These are phyloP conservation scores for Balakata baccata DNA, from an alignment of 345 rosid species.

Conservation along the genomic window DNA sequence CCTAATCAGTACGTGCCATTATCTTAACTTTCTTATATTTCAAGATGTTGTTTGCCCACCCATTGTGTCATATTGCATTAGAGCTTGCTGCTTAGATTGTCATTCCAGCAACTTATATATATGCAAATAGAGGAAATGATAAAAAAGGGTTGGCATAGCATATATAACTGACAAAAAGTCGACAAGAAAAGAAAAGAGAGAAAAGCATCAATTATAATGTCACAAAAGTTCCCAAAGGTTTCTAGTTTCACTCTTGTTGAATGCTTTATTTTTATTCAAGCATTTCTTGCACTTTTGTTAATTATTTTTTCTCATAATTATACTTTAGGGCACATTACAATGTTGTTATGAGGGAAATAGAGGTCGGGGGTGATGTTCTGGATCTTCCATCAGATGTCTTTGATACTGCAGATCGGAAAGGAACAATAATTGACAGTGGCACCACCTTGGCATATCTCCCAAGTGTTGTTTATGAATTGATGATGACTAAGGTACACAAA, in stretches of 20 bases:
- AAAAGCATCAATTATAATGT: background rate
- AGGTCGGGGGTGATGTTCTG: constrained; percentile 56
- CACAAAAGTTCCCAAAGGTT: background rate
- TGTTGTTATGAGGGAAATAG: constrained; percentile 60
- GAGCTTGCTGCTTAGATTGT: constrained; percentile 5
- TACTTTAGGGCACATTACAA: constrained; percentile 78
- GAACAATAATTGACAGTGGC: constrained; percentile 87
- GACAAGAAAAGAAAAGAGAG: background rate
- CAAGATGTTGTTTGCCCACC: background rate
- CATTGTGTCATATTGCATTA: background rate
- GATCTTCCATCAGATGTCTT: constrained; percentile 54
- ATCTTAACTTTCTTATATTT: constrained; percentile 23
- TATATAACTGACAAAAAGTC: background rate
- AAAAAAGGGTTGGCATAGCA: background rate
- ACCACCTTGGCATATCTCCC: constrained; percentile 94
- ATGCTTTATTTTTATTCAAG: constrained; percentile 13
- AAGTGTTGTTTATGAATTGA: constrained; percentile 39
- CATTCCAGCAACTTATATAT: background rate
- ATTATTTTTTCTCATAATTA: constrained; percentile 17
- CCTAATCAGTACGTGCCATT: constrained; percentile 59
- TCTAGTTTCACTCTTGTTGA: background rate
- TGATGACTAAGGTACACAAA: constrained; percentile 47
- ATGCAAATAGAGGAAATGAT: background rate
- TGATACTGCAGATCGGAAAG: constrained; percentile 40
- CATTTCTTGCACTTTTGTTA: constrained; percentile 8